Conservation (phyloP, 2,329 filamentous ascomycete species). For the Thielaviopsis euricoi region DNA sequence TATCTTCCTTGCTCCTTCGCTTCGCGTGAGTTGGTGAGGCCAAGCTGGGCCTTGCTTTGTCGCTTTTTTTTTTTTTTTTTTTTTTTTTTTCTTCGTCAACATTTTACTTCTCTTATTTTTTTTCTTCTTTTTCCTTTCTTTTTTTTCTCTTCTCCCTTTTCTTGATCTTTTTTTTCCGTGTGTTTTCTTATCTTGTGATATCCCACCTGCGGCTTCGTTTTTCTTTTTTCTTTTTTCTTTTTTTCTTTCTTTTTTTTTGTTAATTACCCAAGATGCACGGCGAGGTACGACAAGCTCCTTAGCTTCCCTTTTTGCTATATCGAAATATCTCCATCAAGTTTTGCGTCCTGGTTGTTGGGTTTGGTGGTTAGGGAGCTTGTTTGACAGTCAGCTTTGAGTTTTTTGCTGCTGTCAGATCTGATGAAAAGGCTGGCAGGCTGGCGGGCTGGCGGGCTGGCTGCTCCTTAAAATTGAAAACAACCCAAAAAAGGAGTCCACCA, state of each 20-base stretch:
- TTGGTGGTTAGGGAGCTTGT: no score
- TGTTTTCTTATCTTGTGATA: conserved; percentile 6
- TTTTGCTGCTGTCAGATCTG: no score
- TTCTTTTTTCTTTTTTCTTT: conserved; percentile 6
- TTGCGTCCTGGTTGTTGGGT: no score
- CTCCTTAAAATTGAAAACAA: no score
- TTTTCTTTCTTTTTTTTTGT: not conserved
- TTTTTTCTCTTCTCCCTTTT: not conserved
- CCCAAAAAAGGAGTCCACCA: no score
- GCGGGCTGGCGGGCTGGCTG: no score
- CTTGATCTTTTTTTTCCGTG: conserved; percentile 1
- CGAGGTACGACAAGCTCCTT: conserved; percentile 24
- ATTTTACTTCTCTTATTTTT: not conserved
- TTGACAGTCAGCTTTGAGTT: no score
- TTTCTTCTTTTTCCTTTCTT: not conserved
- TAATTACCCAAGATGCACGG: conserved; percentile 9
- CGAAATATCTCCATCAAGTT: no score
- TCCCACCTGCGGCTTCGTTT: conserved; percentile 1
- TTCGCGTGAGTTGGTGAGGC: not conserved
- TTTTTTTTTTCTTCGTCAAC: not conserved
- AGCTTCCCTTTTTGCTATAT: conserved; percentile 33
- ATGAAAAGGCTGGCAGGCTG: no score
- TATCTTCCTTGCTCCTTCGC: conserved; percentile 4
- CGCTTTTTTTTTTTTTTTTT: not conserved
- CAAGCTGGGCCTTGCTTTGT: no score